Base-by-base conservation (phyloP, 345 rosid genomes). In the Pseudoturritis turrita region DNA sequence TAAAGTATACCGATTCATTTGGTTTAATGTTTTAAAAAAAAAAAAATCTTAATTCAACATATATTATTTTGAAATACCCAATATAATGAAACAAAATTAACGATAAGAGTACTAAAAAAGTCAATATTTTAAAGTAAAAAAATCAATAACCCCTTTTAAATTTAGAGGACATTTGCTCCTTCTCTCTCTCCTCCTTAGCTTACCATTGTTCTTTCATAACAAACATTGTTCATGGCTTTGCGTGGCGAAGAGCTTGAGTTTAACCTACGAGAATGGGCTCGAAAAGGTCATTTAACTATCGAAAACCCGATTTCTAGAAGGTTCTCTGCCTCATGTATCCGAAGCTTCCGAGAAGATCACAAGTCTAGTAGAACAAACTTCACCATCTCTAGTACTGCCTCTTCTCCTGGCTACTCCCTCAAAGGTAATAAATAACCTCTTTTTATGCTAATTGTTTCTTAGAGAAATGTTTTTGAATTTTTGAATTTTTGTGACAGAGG, bases 321-420 rank as follows among this genome's bases (percentile, higher is more conserved):
- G 76, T 83, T 86, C 74, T 92, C 92, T 10, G 89, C 83, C 8
- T 88, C 98, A 0, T 62, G 82, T 68, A 78, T 86, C 67, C 81
- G 75, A 78, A 87, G 87, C 72, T 81, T 79, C 37, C 72, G 89
- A 81, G 96, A 88, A 72, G 87, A 86, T 36, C 62, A 83, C 10
- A 79, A 78, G 71, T 85, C 87, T 56, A 84, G 79, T 74, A 72
- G 89, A 71, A 81, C 90, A 44, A 81, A 60, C 79, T 60, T 84
- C 57, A 78, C 81, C 82, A 77, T 86, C 70, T 81, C 88, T 45
- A 91, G 92, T 82, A 80, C 94, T 73, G 83, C 87, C 12, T 89
- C 98, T 8, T 91, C 96, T 76, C 97, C 97, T 46, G 90, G 90
- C 14, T 81, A 86, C 70, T 55, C 83, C 66, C 59, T 70, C 19